Base-by-base conservation (phyloP, 805 yeast species). In the Suhomyces sp. region DNA sequence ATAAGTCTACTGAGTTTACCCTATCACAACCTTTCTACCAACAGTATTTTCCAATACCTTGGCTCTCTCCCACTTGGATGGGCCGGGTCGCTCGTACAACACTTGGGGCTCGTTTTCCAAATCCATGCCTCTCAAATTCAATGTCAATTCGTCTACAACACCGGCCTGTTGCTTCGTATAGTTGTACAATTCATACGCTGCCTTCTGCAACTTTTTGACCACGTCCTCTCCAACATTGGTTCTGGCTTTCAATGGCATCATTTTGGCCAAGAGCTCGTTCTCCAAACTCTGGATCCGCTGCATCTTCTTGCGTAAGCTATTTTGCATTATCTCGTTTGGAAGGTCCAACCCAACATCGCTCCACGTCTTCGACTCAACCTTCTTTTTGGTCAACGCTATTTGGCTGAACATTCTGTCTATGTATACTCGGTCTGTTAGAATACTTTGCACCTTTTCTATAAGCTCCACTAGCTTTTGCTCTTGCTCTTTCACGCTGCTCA, bases 161-260 rank as follows among this genome's bases (percentile, higher is more conserved):
- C 52, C 50, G 15, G 53, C 46, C 15, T 60, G 63, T 1, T 60
- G 53, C 13, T 52, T 51, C 9, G 63, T 54, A 22, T 57, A 57
- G 40, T 59, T 57, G 50, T 70, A 64, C 15, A 71, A 52, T 50
- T 69, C 67, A 49, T 57, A 70, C 2, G 70, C 60, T 2, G 70
- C 64, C 42, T 57, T 56, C 48, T 69, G 73, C 50, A 71, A 57
- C 49, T 66, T 69, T 6, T 56, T 57, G 13, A 66, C 52, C 17
- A 62, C 53, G 5, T 57, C 50, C 8, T 60, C 60, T 31, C 60
- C 58, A 2, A 60, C 44, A 13, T 55, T 49, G 5, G 56, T 47
- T 44, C 59, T 62, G 2, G 72, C 70, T 49, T 73, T 73, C 8
- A 74, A 56, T 1, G 76, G 73, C 54, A 74, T 62, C 59, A 75